phyloP scores from a whole-genome alignment of 768 basidiomycete species.

The Boletus edulis region DNA sequence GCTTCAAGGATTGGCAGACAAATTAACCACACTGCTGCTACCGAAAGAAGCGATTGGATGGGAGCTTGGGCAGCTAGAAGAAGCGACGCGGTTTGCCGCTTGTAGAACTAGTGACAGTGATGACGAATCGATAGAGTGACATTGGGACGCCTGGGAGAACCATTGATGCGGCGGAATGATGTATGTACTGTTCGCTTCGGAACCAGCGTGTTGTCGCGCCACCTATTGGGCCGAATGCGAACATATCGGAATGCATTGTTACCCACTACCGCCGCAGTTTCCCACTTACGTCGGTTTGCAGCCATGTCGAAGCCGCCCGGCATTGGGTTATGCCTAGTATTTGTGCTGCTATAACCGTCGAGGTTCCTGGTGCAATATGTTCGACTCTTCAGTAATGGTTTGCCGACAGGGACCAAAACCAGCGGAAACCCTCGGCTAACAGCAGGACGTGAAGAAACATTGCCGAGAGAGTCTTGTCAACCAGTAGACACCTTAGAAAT shows the following conservation, averaged over 20 bases:
- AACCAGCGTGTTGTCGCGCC: not conserved
- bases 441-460: too few species aligned
- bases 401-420: too few species aligned
- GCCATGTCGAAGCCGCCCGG: too few species aligned
- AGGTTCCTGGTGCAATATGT: too few species aligned
- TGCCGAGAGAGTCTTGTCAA: too few species aligned
- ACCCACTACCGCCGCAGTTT: not conserved
- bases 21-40: conserved; percentile 41
- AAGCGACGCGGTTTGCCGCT: conserved; percentile 39
- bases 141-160: conserved; percentile 6
- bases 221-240: not conserved
- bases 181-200: conserved; percentile 1
- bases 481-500: too few species aligned
- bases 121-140: conserved; percentile 50
- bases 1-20: conserved; percentile 44
- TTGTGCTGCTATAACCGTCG: not conserved
- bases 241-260: conserved; percentile 3
- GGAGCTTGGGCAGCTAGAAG: conserved; percentile 69
- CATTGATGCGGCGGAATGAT: conserved; percentile 1
- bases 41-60: conserved; percentile 62
- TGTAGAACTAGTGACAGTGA: conserved; percentile 63
- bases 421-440: too few species aligned
- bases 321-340: too few species aligned
- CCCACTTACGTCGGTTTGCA: not conserved
- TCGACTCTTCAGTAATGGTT: too few species aligned